A percentile compares a stretch with the other conserved stretches of the same genome.
Conservation (phyloP, 2,329 filamentous ascomycete species). For the Fusarium sp. region DNA sequence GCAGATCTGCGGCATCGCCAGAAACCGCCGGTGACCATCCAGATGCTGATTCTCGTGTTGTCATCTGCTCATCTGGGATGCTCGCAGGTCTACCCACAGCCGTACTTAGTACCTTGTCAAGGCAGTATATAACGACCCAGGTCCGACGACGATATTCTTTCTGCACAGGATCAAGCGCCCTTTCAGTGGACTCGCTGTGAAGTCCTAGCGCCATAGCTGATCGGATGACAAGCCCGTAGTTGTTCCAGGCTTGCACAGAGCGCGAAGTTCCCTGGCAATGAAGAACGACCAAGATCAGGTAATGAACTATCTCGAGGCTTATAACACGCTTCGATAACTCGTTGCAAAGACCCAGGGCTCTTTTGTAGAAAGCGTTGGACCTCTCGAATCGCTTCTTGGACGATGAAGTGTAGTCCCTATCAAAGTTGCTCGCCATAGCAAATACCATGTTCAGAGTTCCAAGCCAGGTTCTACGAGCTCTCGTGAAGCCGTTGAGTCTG, state of each 20-base stretch:
- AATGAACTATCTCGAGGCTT: neutral
- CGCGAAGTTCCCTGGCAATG: neutral
- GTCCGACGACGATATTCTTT: neutral
- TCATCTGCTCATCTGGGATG: neutral
- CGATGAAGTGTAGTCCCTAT: neutral
- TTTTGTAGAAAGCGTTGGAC: neutral
- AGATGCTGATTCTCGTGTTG: neutral
- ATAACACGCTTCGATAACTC: neutral
- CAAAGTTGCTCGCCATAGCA: neutral
- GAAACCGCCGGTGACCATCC: neutral
- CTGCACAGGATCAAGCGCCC: neutral
- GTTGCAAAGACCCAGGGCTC: neutral
- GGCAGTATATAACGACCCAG: neutral
- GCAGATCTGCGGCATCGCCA: neutral
- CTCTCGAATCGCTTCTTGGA: neutral
- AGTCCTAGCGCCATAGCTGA: neutral
- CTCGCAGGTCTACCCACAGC: neutral
- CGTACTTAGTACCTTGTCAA: neutral
- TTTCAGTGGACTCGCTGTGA: neutral
- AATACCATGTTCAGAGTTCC: neutral
- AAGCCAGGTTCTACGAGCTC: neutral
- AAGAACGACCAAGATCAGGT: neutral
- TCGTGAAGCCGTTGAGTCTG: neutral
- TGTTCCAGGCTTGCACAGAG: neutral
- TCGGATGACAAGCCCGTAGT: neutral